Base-by-base conservation (phyloP, 371 early-diverging fungal species). In the Mucor saturninus region DNA sequence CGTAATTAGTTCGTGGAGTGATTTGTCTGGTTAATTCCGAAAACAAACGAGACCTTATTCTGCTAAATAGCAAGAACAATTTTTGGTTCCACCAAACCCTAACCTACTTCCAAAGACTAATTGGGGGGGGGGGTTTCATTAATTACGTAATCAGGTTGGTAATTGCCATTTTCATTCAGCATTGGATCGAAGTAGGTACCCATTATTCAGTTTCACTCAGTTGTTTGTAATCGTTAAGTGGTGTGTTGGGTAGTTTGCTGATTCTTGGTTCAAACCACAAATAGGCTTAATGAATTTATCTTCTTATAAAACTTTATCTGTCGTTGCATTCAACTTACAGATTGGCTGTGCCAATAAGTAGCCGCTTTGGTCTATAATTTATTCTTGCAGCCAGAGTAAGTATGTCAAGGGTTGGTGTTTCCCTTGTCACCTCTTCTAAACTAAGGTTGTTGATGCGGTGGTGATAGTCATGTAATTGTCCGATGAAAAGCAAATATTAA, bases 141-240 rank as follows among this genome's bases (percentile, higher is more conserved):
- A 1, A 50, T 50, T 28, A 50, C 8, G 11, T 62, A 65, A 5
- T 35, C 35, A 35, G 35, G 35, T 35, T 8, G 35, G 35, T 0
- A 35, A 35, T 35, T 35, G 35, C 1, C 35, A 35, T 35, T 35
- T 35, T 35, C 35, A 35, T 35, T 35, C 6, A 73, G 39, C 11
- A 73, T 15, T 15, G 73, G 67, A 54, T 73, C 73, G 54, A 59
- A 68, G 58, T 63, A 73, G 11, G 62, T 66, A 52, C 54, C 61
- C 68, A 73, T 29, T 69, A 45, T 49, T 66, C 65, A 21, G 30
- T 66, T 69, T 73, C 69, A 59, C 54, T 68, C 54, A 64, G 40
- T 32, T 45, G 28, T 39, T 53, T 57, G 42, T 61, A 46, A 46
- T 39, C 56, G 50, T 48, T 62, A 5, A 39, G 28, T 37, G 40